phyloP scores from a whole-genome alignment of 306 rosid species.

The Vigna hirtella region DNA sequence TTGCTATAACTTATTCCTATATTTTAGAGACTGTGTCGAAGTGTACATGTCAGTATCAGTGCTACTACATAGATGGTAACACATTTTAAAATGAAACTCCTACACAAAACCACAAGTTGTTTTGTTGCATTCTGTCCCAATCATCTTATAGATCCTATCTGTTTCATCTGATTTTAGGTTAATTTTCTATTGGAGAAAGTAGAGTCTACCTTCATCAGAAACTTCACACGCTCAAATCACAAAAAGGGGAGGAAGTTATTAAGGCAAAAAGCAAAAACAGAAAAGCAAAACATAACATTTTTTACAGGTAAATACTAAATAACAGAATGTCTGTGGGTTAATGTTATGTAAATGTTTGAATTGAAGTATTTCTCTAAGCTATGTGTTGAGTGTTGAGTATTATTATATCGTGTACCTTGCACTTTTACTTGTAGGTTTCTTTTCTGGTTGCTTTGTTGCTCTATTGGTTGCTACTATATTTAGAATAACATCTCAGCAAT shows the following conservation, averaged over 20 bases:
- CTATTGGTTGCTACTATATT: slow-evolving; percentile 60
- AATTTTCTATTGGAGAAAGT: slow-evolving; percentile 62
- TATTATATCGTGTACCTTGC: not conserved
- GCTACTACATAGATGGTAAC: too few relatives aligned
- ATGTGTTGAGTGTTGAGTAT: slow-evolving; percentile 16
- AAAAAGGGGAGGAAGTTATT: slow-evolving; percentile 60
- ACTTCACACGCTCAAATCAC: slow-evolving; percentile 62
- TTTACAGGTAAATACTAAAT: slow-evolving; percentile 55
- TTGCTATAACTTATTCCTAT: too few relatives aligned
- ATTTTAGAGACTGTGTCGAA: too few relatives aligned
- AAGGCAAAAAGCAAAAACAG: slow-evolving; percentile 54
- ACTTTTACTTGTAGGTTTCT: slow-evolving; percentile 57
- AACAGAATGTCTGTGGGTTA: not conserved
- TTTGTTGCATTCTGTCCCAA: slow-evolving; percentile 7
- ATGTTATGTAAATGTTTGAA: not conserved
- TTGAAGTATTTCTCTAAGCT: slow-evolving; percentile 6
- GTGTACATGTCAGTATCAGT: too few relatives aligned
- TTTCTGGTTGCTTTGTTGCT: slow-evolving; percentile 67
- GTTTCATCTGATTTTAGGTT: slow-evolving; percentile 47
- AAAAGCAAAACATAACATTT: slow-evolving; percentile 54
- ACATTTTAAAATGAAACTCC: not conserved
- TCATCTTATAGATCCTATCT: not conserved
- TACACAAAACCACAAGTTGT: slow-evolving; percentile 4
- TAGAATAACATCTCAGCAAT: slow-evolving; percentile 49
- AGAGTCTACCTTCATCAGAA: slow-evolving; percentile 64